These are phyloP conservation scores for Alternaria hordeiaustralica DNA, from an alignment of 2,329 filamentous ascomycete species.

Conservation along the genomic window DNA sequence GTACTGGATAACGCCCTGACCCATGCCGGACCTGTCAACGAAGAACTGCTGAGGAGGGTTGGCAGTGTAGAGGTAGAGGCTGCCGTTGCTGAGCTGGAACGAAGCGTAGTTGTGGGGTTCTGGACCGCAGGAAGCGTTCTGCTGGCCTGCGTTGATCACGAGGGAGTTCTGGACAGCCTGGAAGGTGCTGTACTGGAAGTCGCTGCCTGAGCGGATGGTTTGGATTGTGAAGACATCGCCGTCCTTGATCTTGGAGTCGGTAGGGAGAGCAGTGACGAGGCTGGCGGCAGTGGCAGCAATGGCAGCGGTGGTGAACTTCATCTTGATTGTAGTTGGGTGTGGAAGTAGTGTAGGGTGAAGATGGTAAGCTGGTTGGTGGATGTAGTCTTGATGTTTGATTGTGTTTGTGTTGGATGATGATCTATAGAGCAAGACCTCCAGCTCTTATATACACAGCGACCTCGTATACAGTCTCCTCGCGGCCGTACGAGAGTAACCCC, in stretches of 20 bases:
- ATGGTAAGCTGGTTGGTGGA: constrained; percentile 9
- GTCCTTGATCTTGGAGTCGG: constrained; percentile 29
- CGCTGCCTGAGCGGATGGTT: constrained; percentile 58
- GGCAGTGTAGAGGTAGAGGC: constrained; percentile 56
- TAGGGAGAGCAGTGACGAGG: constrained; percentile 8
- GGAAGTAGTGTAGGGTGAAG: constrained; percentile 29
- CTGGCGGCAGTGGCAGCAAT: constrained; percentile 1
- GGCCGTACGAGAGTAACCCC: not conserved
- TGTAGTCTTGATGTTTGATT: constrained; percentile 3
- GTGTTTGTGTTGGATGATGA: constrained; percentile 8
- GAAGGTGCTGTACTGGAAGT: constrained; percentile 56
- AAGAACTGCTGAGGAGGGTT: constrained; percentile 58
- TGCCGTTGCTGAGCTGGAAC: constrained; percentile 56
- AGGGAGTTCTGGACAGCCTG: constrained; percentile 56
- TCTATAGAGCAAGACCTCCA: not conserved
- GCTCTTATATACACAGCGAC: constrained; percentile 21
- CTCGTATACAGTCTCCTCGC: not conserved
- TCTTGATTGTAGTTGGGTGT: constrained; percentile 9
- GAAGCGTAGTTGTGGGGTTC: constrained; percentile 52
- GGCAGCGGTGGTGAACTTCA: constrained; percentile 14
- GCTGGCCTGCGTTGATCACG: constrained; percentile 50
- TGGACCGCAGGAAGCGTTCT: constrained; percentile 58
- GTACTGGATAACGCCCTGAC: constrained; percentile 62
- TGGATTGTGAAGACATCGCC: constrained; percentile 57
- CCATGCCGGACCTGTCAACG: constrained; percentile 66